Conservation (phyloP, 495 filamentous ascomycete genomes). For the Xylaria flabelliformis region DNA sequence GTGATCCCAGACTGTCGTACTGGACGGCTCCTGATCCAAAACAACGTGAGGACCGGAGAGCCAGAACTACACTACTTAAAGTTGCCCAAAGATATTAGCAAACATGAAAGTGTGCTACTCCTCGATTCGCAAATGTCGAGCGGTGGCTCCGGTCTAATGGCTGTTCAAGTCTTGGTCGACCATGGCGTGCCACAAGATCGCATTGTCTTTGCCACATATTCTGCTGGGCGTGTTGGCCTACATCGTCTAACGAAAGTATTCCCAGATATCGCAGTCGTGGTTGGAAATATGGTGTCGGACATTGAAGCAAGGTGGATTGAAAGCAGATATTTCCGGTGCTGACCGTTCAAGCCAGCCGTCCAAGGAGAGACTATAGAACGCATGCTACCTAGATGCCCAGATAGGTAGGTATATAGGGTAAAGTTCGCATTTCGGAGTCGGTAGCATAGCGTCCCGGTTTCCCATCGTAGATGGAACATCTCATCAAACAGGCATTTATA, state of each 20-base stretch:
- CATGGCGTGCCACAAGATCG: slow-evolving; percentile 86
- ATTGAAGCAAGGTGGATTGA: slow-evolving; percentile 84
- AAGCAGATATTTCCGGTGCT: slow-evolving; percentile 80
- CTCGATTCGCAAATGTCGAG: slow-evolving; percentile 93
- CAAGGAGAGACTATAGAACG: background rate
- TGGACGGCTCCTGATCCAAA: slow-evolving; percentile 89
- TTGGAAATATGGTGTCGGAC: slow-evolving; percentile 78
- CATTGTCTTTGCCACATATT: slow-evolving; percentile 89
- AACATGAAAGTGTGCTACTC: slow-evolving; percentile 80
- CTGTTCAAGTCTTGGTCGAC: slow-evolving; percentile 90
- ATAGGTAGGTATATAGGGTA: slow-evolving; percentile 13
- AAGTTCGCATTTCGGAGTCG: slow-evolving; percentile 3
- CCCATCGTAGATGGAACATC: background rate
- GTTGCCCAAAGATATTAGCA: slow-evolving; percentile 70
- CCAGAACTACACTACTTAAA: slow-evolving; percentile 90
- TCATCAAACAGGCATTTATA: background rate
- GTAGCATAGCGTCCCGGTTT: slow-evolving; percentile 21
- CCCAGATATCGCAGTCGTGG: slow-evolving; percentile 81
- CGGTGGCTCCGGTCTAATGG: slow-evolving; percentile 94
- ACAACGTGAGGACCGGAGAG: slow-evolving; percentile 80
- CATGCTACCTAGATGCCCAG: background rate
- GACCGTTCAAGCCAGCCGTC: slow-evolving; percentile 27
- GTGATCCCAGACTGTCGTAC: slow-evolving; percentile 91
- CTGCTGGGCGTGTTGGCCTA: slow-evolving; percentile 80
- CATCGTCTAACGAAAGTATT: slow-evolving; percentile 86